These are phyloP conservation scores for Platanthera zijinensis DNA, from an alignment of 106 monocot genomes.

Conservation along the genomic window DNA sequence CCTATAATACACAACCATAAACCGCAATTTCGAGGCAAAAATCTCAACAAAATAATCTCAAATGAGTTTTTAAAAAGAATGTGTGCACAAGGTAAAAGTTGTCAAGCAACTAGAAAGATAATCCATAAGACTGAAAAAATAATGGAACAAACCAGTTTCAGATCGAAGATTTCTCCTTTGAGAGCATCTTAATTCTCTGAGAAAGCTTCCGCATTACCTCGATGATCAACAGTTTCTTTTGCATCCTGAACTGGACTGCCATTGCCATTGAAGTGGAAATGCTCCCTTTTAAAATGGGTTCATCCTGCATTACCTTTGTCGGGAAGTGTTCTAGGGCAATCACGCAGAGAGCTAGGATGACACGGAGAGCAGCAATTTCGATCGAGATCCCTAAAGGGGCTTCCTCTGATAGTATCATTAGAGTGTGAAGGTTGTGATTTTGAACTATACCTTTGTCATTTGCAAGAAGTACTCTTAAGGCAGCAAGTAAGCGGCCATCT, in stretches of 20 bases:
- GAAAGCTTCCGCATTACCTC: slow-evolving; percentile 76
- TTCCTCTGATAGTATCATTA: slow-evolving; percentile 53
- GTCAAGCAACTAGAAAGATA: not conserved
- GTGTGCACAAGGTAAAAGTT: not conserved
- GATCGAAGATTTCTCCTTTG: slow-evolving; percentile 25
- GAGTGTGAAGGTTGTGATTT: slow-evolving; percentile 25
- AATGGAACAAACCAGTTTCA: slow-evolving; percentile 5
- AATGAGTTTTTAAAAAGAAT: not conserved
- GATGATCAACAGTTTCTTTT: slow-evolving; percentile 79
- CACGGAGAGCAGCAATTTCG: slow-evolving; percentile 62
- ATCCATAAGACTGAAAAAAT: not conserved
- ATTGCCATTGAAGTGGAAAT: slow-evolving; percentile 43
- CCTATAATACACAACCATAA: not conserved
- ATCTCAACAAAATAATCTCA: too few species aligned
- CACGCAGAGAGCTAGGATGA: slow-evolving; percentile 60
- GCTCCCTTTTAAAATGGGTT: slow-evolving; percentile 40
- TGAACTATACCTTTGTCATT: slow-evolving; percentile 31
- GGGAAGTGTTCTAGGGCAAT: slow-evolving; percentile 71
- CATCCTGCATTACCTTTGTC: slow-evolving; percentile 95
- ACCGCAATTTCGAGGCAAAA: not conserved
- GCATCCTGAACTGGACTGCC: slow-evolving; percentile 73
- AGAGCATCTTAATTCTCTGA: slow-evolving; percentile 42
- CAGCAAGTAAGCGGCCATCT: slow-evolving; percentile 84
- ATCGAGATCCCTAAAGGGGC: slow-evolving; percentile 55
- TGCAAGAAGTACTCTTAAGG: slow-evolving; percentile 61